Evolutionary conservation across 768 basidiomycete species (phyloP).

Genomic region (Tulasnella sp.): DNA sequence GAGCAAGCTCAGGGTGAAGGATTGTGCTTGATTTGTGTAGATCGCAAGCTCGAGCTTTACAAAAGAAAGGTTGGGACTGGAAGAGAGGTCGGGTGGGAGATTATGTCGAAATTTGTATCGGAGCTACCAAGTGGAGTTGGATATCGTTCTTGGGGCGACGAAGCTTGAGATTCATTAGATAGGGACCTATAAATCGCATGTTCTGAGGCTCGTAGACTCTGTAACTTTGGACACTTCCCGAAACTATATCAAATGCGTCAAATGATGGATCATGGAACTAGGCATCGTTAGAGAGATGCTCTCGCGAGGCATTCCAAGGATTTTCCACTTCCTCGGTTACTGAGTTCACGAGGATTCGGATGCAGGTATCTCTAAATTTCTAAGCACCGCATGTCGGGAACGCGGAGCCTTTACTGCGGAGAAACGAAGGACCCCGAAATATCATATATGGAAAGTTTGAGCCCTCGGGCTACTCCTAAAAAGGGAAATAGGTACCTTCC

Average conservation of each 20-base stretch:
- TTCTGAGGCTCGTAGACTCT: too few relatives aligned
- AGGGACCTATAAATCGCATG: too few relatives aligned
- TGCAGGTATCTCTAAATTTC: too few relatives aligned
- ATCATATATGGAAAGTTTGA: too few relatives aligned
- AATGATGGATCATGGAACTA: too few relatives aligned
- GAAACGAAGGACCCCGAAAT: too few relatives aligned
- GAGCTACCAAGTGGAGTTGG: background rate
- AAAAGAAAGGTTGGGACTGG: conserved; percentile 46
- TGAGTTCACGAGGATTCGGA: background rate
- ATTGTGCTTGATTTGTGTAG: conserved; percentile 59
- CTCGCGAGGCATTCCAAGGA: background rate
- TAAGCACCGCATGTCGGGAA: too few relatives aligned
- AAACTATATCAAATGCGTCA: too few relatives aligned
- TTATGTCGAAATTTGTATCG: background rate
- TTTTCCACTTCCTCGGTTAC: background rate
- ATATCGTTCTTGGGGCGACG: background rate
- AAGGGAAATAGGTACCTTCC: too few relatives aligned
- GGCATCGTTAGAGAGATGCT: background rate
- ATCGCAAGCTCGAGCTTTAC: conserved; percentile 54
- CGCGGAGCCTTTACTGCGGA: too few relatives aligned
- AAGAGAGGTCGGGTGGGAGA: conserved; percentile 5
- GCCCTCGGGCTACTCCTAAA: too few relatives aligned
- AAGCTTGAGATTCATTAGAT: background rate
- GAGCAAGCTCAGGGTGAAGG: conserved; percentile 57
- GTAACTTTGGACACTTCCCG: too few relatives aligned